Evolutionary conservation across 192 early-diverging fungal species (phyloP).

Genomic region (Coemansia sp.): DNA sequence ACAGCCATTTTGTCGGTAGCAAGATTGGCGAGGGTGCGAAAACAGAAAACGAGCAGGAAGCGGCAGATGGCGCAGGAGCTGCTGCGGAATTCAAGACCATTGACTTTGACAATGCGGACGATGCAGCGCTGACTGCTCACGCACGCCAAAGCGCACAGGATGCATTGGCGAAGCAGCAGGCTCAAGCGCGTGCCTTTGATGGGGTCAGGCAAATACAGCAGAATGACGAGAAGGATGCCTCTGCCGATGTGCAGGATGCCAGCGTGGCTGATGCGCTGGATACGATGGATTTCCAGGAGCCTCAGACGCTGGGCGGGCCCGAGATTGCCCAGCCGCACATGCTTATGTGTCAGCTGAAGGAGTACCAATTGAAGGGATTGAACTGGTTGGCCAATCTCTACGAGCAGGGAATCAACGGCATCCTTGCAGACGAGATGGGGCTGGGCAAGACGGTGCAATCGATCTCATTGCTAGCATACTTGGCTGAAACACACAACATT

Average conservation of each 20-base stretch:
- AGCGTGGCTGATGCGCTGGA: conserved; percentile 61
- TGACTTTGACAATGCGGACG: conserved; percentile 79
- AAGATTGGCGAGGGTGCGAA: conserved; percentile 59
- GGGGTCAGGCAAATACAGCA: conserved; percentile 32
- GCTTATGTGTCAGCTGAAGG: conserved; percentile 82
- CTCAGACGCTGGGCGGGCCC: conserved; percentile 68
- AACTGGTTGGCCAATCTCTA: conserved; percentile 86
- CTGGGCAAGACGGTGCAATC: conserved; percentile 90
- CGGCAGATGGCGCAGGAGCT: neutral
- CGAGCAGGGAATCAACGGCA: conserved; percentile 90
- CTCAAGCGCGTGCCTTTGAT: conserved; percentile 72
- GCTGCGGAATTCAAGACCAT: conserved; percentile 56
- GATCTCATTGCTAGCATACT: conserved; percentile 82
- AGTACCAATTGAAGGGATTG: conserved; percentile 80
- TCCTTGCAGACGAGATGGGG: conserved; percentile 84
- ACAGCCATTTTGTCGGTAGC: conserved; percentile 87
- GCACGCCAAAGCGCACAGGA: conserved; percentile 74
- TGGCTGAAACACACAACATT: conserved; percentile 82
- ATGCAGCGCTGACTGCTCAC: conserved; percentile 64
- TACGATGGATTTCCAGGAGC: conserved; percentile 85
- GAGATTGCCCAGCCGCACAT: conserved; percentile 82
- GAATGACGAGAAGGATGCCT: conserved; percentile 3
- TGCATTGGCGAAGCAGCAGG: conserved; percentile 69
- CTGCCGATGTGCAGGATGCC: conserved; percentile 19
- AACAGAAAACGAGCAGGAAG: conserved; percentile 6